A percentile compares a stretch with the other conserved stretches of the same genome.
These are phyloP conservation scores for Stemphylium vesicarium DNA, from an alignment of 2,329 filamentous ascomycete species.

Conservation along the genomic window DNA sequence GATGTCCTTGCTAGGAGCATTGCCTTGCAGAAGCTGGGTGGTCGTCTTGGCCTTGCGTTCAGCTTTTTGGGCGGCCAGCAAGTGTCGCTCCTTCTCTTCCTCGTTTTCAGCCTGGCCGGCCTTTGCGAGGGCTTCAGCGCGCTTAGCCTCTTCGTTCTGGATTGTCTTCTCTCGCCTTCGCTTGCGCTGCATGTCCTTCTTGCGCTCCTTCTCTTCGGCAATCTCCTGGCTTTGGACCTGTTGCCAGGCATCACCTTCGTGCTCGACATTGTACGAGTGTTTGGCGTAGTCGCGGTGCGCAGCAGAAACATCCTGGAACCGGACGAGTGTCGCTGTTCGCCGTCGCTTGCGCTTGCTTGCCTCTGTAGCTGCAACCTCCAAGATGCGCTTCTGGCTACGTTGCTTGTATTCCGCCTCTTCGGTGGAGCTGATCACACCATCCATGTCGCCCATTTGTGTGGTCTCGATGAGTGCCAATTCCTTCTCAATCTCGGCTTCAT, in stretches of 20 bases:
- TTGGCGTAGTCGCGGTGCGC: conserved; percentile 74
- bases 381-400: conserved; percentile 68
- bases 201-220: conserved; percentile 95
- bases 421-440: conserved; percentile 58
- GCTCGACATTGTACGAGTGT: conserved; percentile 74
- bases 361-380: conserved; percentile 70
- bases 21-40: conserved; percentile 83
- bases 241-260: conserved; percentile 80
- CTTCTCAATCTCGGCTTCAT: conserved; percentile 72
- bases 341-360: conserved; percentile 70
- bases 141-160: conserved; percentile 84
- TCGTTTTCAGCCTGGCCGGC: conserved; percentile 82
- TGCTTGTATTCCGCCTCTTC: conserved; percentile 62
- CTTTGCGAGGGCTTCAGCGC: conserved; percentile 77
- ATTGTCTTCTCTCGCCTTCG: conserved; percentile 92
- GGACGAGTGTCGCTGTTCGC: conserved; percentile 62
- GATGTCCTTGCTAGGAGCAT: conserved; percentile 75
- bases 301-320: conserved; percentile 65
- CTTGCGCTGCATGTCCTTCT: conserved; percentile 99
- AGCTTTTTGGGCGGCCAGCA: conserved; percentile 85
- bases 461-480: conserved; percentile 66
- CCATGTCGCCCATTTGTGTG: conserved; percentile 63
- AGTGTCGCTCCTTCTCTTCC: conserved; percentile 77
- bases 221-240: conserved; percentile 91
- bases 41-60: conserved; percentile 94